Base-by-base conservation (phyloP, 805 yeast species). In the Citeromyces nyonsensis region DNA sequence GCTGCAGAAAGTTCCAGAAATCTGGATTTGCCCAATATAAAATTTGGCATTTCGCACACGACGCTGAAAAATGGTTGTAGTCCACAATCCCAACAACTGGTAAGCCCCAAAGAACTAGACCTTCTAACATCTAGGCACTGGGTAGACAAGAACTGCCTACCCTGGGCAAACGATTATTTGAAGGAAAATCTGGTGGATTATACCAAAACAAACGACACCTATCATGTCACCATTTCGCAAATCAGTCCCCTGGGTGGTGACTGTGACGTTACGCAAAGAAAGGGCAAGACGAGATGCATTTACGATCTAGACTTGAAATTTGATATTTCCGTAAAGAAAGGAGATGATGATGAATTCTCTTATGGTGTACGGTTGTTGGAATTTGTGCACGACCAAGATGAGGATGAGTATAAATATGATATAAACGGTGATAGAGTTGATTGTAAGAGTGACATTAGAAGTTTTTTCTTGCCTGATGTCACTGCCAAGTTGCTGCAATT, bases 71-170 rank as follows among this genome's bases (percentile, higher is more conserved):
- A 40, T 34, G 26, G 88, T 88, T 96, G 96, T 82, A 27, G 86
- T 91, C 24, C 79, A 84, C 57, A 91, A 88, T 66, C 97, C 97
- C 26, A 91, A 91, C 56, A 88, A 88, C 60, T 88, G 98, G 36
- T 34, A 30, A 30, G 36, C 27, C 20, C 14, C 13, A 14, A 24
- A 5, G 10, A 12, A 12, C 11, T 10, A 28, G n/a, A 10, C 12
- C 10, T 10, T 18, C 31, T 22, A 6, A 20, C 28, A 24, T n/a
- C 29, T 25, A 34, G 36, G 98, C 98, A 91, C 65, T 91, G 97
- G 97, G 96, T 86, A 40, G 96, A 88, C 58, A 88, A 88, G 56
- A 91, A 91, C 63, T 91, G 98, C 59, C 68, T 88, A 36, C 76
- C 71, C 35, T 91, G 98, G 98, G 67, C 95, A 9, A 72, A 72